Percentiles rank a stretch among this genome's conserved stretches.
phyloP scores from a whole-genome alignment of 1,139 yeast genomes.

The Diutina pseudorugosa region DNA sequence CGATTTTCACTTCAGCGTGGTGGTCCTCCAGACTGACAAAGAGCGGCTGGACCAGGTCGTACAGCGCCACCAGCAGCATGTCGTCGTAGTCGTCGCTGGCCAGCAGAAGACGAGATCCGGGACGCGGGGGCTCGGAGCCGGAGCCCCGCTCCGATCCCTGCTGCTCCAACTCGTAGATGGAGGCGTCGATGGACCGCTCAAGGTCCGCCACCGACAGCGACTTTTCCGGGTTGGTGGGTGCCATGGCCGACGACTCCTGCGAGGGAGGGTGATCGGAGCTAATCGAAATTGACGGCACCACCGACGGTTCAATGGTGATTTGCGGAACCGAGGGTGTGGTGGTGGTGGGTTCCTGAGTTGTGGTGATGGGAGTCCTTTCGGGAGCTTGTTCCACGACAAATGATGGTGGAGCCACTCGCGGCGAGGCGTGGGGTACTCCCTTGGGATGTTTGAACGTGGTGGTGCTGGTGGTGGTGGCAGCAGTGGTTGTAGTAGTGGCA shows the following conservation, averaged over 20 bases:
- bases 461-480: too few relatives aligned
- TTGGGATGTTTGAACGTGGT: background rate
- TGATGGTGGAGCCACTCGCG: background rate
- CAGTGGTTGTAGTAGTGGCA: too few relatives aligned
- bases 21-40: background rate
- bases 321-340: background rate
- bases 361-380: too few relatives aligned
- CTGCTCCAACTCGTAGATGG: background rate
- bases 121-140: background rate
- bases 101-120: background rate
- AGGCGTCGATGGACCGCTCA: background rate
- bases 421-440: background rate
- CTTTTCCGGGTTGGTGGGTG: background rate
- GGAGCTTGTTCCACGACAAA: background rate
- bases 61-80: background rate
- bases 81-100: background rate
- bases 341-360: too few relatives aligned
- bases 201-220: background rate
- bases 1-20: background rate
- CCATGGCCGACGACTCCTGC: too few relatives aligned
- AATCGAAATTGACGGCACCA: background rate
- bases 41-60: conserved; percentile 1
- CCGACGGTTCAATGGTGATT: background rate
- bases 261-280: too few relatives aligned
- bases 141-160: background rate